These are phyloP conservation scores for Didymella glomerata DNA, from an alignment of 2,329 filamentous ascomycete species.

Conservation along the genomic window DNA sequence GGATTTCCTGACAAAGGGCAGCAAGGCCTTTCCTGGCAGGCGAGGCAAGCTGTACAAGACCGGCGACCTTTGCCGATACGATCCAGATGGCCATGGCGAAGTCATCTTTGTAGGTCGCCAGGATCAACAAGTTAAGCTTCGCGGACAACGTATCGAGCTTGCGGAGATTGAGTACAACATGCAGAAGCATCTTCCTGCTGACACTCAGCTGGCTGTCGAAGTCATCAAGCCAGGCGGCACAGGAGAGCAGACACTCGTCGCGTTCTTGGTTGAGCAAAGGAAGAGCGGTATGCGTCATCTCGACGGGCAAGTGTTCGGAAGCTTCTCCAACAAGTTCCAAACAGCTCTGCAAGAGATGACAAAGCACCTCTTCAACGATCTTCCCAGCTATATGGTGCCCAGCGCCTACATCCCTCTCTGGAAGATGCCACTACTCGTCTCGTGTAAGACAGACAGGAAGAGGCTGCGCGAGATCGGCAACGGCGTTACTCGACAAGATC, in stretches of 20 bases:
- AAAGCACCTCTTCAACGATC: constrained; percentile 37
- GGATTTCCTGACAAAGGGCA: constrained; percentile 67
- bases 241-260: constrained; percentile 46
- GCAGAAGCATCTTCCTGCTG: constrained; percentile 50
- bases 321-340: constrained; percentile 45
- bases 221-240: constrained; percentile 55
- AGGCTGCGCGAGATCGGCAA: constrained; percentile 46
- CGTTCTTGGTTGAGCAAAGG: constrained; percentile 46
- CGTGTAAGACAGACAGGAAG: constrained; percentile 50
- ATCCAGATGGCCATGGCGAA: constrained; percentile 52
- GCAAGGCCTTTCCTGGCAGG: constrained; percentile 60
- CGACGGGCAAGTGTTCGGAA: constrained; percentile 44
- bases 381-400: constrained; percentile 50
- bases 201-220: constrained; percentile 57
- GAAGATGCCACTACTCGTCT: constrained; percentile 49
- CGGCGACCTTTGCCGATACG: constrained; percentile 58
- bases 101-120: constrained; percentile 49
- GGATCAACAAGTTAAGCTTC: constrained; percentile 54
- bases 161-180: constrained; percentile 53
- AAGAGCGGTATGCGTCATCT: constrained; percentile 40
- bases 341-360: constrained; percentile 41
- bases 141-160: constrained; percentile 52
- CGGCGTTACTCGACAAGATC: constrained; percentile 43
- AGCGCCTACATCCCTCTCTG: constrained; percentile 47
- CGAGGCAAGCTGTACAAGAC: constrained; percentile 57